Evolutionary conservation across 106 monocot species (phyloP), one percentile per base, ranked within the genome.

Genomic region (Dioscorea alata): DNA sequence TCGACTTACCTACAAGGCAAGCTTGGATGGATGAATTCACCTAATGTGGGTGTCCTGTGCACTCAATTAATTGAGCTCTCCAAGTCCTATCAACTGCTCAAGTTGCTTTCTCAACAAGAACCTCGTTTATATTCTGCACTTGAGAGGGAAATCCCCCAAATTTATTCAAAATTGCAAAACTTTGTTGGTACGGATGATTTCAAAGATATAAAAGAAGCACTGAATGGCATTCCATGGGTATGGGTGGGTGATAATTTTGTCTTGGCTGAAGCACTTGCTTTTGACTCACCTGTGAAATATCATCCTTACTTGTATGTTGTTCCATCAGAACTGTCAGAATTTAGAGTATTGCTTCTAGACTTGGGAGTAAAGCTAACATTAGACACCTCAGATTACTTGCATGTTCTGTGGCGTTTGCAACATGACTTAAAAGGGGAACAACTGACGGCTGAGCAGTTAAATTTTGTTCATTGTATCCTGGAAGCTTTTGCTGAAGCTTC

Each of bases 221-320:
- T 93, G 50, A 76, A 79, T 71, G 85, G 85, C 50, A 49, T 85
- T 73, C 73, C 74, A 60, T 99, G 93, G 89, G 90, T 99, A 48
- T 99, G 85, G 81, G 56, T 99, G 61, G 90, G 99, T 17, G 92
- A 99, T 48, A 75, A 67, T 65, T 99, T 99, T 75, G 80, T 93
- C 48, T 70, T 76, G 56, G 72, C 87, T 0, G 71, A 73, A 73
- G 61, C 81, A 61, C 84, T 99, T 78, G 93, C 99, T 50, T 93
- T 99, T 83, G 90, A 90, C 80, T 90, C 93, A 56, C 99, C 99
- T 64, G 93, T 99, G 58, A 93, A 89, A 68, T 99, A 90, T 79
- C 81, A 78, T 71, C 93, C 99, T 64, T 93, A 99, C 64, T 75
- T 99, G 34, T 99, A 99, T 85, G 86, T 83, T 71, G 90, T 99